Evolutionary conservation across 2,329 filamentous ascomycete species (phyloP), one percentile per base, ranked within the genome.

Genomic region (Dactylellina haptotyla): DNA sequence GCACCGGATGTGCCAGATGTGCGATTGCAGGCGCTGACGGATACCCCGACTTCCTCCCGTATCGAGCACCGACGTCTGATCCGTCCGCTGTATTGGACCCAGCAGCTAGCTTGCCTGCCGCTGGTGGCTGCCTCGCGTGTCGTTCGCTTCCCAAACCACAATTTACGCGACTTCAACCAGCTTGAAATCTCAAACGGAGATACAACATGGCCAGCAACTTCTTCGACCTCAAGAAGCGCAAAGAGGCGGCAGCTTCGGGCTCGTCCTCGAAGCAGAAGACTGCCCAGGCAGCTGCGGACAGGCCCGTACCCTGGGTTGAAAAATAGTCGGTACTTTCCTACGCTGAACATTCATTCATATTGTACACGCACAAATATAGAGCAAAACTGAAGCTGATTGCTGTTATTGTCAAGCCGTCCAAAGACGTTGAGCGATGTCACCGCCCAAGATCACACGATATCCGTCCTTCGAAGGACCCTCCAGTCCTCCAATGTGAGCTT

Each of bases 361-460:
- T 5, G 4, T 48, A 25, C n/a, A n/a, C n/a, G n/a, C n/a, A n/a
- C n/a, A n/a, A n/a, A n/a, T n/a, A n/a, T n/a, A n/a, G n/a, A 10
- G 4, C 46, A 3, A 56, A 34, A 25, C 9, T 59, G 5, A 43
- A 14, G 63, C 54, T 56, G 76, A 75, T 71, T 79, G 83, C 62
- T 83, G 78, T 50, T n/a, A 32, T 25, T 23, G 2, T 8, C 1
- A 76, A 98, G 94, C 81, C 93, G 95, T 46, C 96, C 95, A 26
- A 97, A 96, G 82, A 93, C 89, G 9, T 88, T 99, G 54, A 90
- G 89, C 80, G 96, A 99, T 86, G 93, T 99, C 76, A 92, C 95
- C 18, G 94, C 94, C 10, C 95, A 99, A 86, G 95, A 99, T 79
- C 95, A 99, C 82, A 98, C 95, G 5, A 91, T 97, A 66, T 93